Percentiles rank a stretch among this genome's conserved stretches.
Conservation (phyloP, 2,329 filamentous ascomycete species). For the Penicillium sp. region DNA sequence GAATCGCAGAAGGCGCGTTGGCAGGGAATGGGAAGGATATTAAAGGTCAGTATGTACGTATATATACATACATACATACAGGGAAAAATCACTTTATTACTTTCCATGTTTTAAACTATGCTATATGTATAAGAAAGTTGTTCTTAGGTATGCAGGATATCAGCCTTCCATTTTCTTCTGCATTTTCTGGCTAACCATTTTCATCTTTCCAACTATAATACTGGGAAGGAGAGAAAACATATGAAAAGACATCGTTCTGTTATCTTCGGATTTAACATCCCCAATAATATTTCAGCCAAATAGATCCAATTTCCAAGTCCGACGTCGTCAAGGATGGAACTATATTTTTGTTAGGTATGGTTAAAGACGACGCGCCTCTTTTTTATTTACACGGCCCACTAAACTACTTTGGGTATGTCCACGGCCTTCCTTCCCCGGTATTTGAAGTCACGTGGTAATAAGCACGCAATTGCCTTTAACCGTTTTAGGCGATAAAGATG, state of each 20-base stretch:
- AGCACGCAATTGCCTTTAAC: conserved; percentile 8
- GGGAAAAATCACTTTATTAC: too few relatives aligned
- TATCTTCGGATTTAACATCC: not conserved
- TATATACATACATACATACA: not conserved
- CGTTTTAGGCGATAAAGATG: not conserved
- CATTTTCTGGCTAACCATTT: too few relatives aligned
- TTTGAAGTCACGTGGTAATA: not conserved
- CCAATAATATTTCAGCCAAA: not conserved
- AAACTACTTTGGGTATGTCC: not conserved
- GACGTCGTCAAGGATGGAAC: too few relatives aligned
- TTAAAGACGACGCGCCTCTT: not conserved
- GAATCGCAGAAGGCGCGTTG: not conserved
- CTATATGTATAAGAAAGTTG: not conserved
- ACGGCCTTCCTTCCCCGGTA: not conserved
- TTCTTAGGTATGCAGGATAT: too few relatives aligned
- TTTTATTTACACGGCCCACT: not conserved
- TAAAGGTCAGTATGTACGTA: not conserved
- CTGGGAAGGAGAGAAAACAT: not conserved
- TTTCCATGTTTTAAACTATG: too few relatives aligned
- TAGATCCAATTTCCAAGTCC: not conserved
- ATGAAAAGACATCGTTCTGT: not conserved
- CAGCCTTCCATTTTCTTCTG: not conserved
- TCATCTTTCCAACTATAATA: not conserved
- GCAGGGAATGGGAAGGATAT: not conserved
- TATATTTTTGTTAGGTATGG: not conserved